Evolutionary conservation across 495 filamentous ascomycete species (phyloP), one percentile per base, ranked within the genome.

Genomic region (Hyphodiscus hymeniophilus): DNA sequence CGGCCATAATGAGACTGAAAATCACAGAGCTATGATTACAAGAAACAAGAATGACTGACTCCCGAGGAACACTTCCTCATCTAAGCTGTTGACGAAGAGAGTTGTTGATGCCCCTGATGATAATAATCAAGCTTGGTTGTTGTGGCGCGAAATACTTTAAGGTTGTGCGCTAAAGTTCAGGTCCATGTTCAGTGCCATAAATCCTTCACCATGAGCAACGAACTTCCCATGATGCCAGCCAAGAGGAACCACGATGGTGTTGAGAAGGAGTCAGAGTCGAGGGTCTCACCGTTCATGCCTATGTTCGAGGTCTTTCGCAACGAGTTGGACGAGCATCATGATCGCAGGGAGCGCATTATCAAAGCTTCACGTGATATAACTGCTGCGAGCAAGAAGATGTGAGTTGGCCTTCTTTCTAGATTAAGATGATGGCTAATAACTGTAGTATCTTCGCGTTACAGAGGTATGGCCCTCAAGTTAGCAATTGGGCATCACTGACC

Each of bases 371-470:
- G 91, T 33, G 92, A 97, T 66, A 83, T 97, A 51, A 98, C 94
- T 7, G 89, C 86, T 0, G 62, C 87, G 33, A 95, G 89, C 67
- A 98, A 98, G 74, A 97, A 97, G 72, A 94, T 96, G 92, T 95
- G 69, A 45, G 21, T 31, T 28, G 12, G 6, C 39, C 20, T 42
- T 15, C 34, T 36, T 15, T 40, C 20, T 22, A 0, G 3, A 12
- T 22, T n/a, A 16, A 18, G 43, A 17, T 36, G 28, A 38, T 26
- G 28, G 34, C 8, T 30, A 35, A 5, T 8, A 7, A 42, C 8
- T 7, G 35, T 56, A 95, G 91, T 41, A 96, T 97, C 48, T 97
- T 98, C 67, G 79, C 89, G 3, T 69, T 96, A 15, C 92, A 96
- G 67, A 79, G 91, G 87, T 91, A 79, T 22, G 38, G 7, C 2